Evolutionary conservation across 352 stramenopile genomes (phyloP).

Genomic region (Globisporangium barbulae): DNA sequence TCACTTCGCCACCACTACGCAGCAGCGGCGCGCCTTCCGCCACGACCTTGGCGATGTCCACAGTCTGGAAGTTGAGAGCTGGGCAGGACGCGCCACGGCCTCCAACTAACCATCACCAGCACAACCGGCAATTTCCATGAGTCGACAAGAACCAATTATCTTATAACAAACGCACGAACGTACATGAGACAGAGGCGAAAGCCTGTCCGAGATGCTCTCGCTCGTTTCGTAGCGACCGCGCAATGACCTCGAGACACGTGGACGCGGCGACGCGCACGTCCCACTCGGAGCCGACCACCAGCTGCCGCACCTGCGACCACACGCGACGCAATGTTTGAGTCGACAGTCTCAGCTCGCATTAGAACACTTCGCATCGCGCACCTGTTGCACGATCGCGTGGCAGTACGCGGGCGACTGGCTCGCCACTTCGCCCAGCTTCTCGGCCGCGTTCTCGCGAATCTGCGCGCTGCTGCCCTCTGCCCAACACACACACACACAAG

Average conservation of each 20-base stretch:
- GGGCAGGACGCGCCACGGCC: slow-evolving; percentile 31
- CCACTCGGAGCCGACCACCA: slow-evolving; percentile 58
- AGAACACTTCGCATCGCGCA: slow-evolving; percentile 6
- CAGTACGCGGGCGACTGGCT: slow-evolving; percentile 41
- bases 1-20: slow-evolving; percentile 71
- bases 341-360: background rate
- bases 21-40: slow-evolving; percentile 59
- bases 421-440: slow-evolving; percentile 66
- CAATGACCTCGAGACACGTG: slow-evolving; percentile 59
- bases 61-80: slow-evolving; percentile 48
- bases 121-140: background rate
- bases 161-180: slow-evolving; percentile 3
- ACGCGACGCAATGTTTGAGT: background rate
- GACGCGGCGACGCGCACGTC: slow-evolving; percentile 70
- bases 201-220: slow-evolving; percentile 22
- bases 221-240: slow-evolving; percentile 31
- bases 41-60: slow-evolving; percentile 59
- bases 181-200: slow-evolving; percentile 50
- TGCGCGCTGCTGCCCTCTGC: slow-evolving; percentile 68
- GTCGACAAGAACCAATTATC: background rate
- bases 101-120: slow-evolving; percentile 32
- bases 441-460: slow-evolving; percentile 65
- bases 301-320: slow-evolving; percentile 35
- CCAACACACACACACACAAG: background rate
- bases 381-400: slow-evolving; percentile 49